These are phyloP conservation scores for Annulohypoxylon maeteangense DNA, from an alignment of 495 filamentous ascomycete genomes.

Conservation along the genomic window DNA sequence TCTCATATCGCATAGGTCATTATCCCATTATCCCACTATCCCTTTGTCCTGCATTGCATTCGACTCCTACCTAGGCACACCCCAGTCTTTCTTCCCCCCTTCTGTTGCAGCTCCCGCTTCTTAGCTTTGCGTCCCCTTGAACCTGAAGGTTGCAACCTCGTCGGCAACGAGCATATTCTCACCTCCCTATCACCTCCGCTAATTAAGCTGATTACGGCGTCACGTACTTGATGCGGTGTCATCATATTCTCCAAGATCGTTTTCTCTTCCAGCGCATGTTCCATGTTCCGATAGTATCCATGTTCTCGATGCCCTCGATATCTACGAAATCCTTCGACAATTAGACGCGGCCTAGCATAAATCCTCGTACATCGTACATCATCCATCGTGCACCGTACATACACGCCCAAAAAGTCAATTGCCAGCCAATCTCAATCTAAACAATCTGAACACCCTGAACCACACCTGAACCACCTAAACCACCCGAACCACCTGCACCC, in stretches of 20 bases:
- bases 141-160: conserved; percentile 38
- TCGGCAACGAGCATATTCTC: conserved; percentile 37
- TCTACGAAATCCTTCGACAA: conserved; percentile 18
- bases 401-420: conserved; percentile 13
- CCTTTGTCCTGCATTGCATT: conserved; percentile 43
- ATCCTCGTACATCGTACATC: neutral
- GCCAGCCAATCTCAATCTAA: conserved; percentile 31
- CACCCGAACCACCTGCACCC: too few relatives aligned
- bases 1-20: neutral
- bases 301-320: conserved; percentile 30
- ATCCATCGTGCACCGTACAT: too few relatives aligned
- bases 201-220: conserved; percentile 38
- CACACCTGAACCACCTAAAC: too few relatives aligned
- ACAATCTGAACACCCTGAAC: conserved; percentile 21
- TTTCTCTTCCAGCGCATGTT: conserved; percentile 32
- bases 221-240: conserved; percentile 43
- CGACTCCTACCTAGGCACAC: conserved; percentile 19
- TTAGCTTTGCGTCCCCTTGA: conserved; percentile 28
- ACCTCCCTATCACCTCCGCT: conserved; percentile 23
- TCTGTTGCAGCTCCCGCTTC: conserved; percentile 40
- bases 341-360: conserved; percentile 29
- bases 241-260: conserved; percentile 38
- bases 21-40: conserved; percentile 16
- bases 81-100: conserved; percentile 33
- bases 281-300: conserved; percentile 33